These are phyloP conservation scores for Cyclotella choctawhatcheeana DNA, from an alignment of 108 stramenopile genomes.

Conservation along the genomic window DNA sequence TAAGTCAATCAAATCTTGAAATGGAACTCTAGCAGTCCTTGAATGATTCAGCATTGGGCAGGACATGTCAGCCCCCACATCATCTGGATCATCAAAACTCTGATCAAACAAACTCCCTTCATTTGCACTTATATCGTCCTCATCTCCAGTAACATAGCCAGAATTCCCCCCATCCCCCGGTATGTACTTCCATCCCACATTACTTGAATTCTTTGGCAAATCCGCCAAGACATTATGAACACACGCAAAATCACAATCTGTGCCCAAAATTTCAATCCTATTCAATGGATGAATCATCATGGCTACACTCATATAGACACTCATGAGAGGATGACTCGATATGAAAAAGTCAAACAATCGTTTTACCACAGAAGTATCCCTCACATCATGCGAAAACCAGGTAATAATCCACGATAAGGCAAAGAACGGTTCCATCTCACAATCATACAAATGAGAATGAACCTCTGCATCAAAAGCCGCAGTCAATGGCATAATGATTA, in stretches of 20 bases:
- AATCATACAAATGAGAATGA: constrained; percentile 75
- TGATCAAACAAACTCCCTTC: constrained; percentile 34
- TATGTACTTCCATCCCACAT: constrained; percentile 73
- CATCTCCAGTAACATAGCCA: constrained; percentile 64
- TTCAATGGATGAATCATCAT: constrained; percentile 86
- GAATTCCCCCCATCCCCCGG: constrained; percentile 31
- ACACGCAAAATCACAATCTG: constrained; percentile 89
- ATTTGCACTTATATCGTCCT: constrained; percentile 44
- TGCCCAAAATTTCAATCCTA: constrained; percentile 73
- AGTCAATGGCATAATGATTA: constrained; percentile 73
- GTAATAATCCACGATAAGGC: constrained; percentile 88
- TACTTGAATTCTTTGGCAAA: constrained; percentile 79
- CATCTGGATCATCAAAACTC: constrained; percentile 35
- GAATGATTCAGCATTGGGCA: constrained; percentile 9
- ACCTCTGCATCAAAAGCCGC: constrained; percentile 65
- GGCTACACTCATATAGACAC: constrained; percentile 80
- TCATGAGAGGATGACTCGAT: constrained; percentile 78
- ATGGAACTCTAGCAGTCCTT: constrained; percentile 62
- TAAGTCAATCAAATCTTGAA: constrained; percentile 82
- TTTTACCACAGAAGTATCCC: constrained; percentile 83
- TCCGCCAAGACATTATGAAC: constrained; percentile 79
- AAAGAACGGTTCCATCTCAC: constrained; percentile 93
- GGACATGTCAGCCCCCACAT: constrained; percentile 20
- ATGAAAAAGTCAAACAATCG: constrained; percentile 91
- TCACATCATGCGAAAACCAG: constrained; percentile 93